Conservation (phyloP, 2,329 filamentous ascomycete genomes). For the Teratosphaeria nubilosa region DNA sequence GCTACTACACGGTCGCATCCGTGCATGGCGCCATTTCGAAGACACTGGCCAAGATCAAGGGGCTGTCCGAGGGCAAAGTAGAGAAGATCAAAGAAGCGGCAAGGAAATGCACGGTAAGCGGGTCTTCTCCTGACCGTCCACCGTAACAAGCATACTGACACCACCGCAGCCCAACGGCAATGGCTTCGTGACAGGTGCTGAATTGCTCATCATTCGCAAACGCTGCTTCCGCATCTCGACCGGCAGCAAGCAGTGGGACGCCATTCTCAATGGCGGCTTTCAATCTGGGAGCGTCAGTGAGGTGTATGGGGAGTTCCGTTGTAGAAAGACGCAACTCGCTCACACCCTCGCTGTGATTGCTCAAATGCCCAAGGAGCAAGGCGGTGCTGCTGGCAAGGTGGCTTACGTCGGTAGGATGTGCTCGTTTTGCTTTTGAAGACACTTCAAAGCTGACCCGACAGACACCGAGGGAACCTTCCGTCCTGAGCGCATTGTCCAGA, state of each 20-base stretch:
- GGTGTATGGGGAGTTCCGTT: slow-evolving; percentile 52
- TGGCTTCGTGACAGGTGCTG: slow-evolving; percentile 56
- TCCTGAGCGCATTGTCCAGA: slow-evolving; percentile 56
- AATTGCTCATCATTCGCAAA: slow-evolving; percentile 53
- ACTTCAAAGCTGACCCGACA: not conserved
- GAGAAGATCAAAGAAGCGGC: slow-evolving; percentile 62
- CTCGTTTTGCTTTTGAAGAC: not conserved
- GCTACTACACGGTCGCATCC: slow-evolving; percentile 54
- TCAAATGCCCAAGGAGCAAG: slow-evolving; percentile 46
- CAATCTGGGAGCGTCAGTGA: slow-evolving; percentile 62
- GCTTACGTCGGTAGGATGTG: slow-evolving; percentile 49
- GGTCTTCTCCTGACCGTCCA: not conserved
- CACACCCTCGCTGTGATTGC: slow-evolving; percentile 60
- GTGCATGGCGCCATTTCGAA: slow-evolving; percentile 51
- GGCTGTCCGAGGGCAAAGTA: slow-evolving; percentile 60
- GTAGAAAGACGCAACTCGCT: slow-evolving; percentile 59
- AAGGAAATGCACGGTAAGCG: slow-evolving; percentile 46
- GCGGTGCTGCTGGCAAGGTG: slow-evolving; percentile 58
- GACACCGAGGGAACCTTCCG: slow-evolving; percentile 56
- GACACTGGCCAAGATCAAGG: slow-evolving; percentile 56
- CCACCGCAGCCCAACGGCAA: slow-evolving; percentile 42
- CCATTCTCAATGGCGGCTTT: slow-evolving; percentile 55
- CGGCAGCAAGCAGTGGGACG: slow-evolving; percentile 59
- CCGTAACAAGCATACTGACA: not conserved
- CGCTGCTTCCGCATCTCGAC: slow-evolving; percentile 56